Conservation (phyloP, 371 early-diverging fungal species). For the Smittium culicis region DNA sequence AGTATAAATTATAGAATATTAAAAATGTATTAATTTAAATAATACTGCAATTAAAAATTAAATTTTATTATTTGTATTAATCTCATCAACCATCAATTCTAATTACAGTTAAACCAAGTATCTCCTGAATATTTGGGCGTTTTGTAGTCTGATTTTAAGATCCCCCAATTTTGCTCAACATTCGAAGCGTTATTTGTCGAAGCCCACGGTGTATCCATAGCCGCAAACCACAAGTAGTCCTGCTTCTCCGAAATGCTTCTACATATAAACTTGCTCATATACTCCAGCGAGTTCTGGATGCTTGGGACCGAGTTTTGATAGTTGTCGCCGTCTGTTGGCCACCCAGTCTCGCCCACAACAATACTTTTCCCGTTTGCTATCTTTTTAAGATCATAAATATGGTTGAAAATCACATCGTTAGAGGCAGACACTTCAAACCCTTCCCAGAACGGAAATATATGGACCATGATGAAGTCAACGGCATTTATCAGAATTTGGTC, state of each 20-base stretch:
- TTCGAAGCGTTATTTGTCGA: slow-evolving; percentile 35
- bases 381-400: slow-evolving; percentile 34
- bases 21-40: background rate
- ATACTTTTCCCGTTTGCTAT: slow-evolving; percentile 34
- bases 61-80: background rate
- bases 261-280: slow-evolving; percentile 31
- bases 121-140: slow-evolving; percentile 11
- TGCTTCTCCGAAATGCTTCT: slow-evolving; percentile 28
- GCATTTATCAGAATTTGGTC: slow-evolving; percentile 34
- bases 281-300: slow-evolving; percentile 32
- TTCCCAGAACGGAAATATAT: slow-evolving; percentile 57
- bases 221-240: slow-evolving; percentile 45
- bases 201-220: slow-evolving; percentile 49
- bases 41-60: too few relatives aligned
- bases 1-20: background rate
- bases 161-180: slow-evolving; percentile 47
- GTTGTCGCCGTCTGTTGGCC: slow-evolving; percentile 44
- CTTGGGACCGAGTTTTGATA: slow-evolving; percentile 36
- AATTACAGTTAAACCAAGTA: slow-evolving; percentile 9
- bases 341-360: slow-evolving; percentile 46
- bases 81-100: background rate
- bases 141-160: slow-evolving; percentile 18
- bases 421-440: slow-evolving; percentile 38
- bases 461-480: slow-evolving; percentile 46
- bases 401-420: slow-evolving; percentile 33